Base-by-base conservation (phyloP, 2,329 filamentous ascomycete species). In the Phoma herbarum region DNA sequence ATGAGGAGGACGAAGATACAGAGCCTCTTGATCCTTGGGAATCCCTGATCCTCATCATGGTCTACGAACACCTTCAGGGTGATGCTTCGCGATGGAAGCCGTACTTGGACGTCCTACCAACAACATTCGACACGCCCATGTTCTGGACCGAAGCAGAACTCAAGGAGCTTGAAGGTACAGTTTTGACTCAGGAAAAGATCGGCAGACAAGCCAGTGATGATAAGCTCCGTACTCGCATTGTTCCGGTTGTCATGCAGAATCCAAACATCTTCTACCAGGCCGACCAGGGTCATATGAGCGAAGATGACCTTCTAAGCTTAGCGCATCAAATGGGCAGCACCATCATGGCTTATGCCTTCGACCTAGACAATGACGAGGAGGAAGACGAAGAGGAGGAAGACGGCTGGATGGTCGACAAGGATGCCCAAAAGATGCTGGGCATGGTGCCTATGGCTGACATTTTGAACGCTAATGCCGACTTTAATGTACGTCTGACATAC, bases 361-460 rank as follows among this genome's bases (percentile, higher is more conserved):
- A 70, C 25, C 57, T 70, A 3, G 66, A 66, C 1, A 62, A 66
- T 10, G 60, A 63, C 4, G 55, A 60, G 4, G 67, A 68, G 2
- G 49, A 66, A 5, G 52, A 54, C 0, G 66, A 70, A 10, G 61
- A 64, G 4, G 67, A 65, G 14, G 67, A 70, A 26, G 67, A 70
- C 16, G 67, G 67, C 7, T 70, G 67, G 67, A 50, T 67, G 1
- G 63, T 68, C 23, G 67, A 70, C n/a, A 65, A 56, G 4, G 67
- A 70, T 12, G 67, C 63, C 8, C 63, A 59, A 10, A 65, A 57
- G 9, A 64, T 67, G 46, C 57, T 70, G 3, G 67, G 67, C 2
- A 70, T 70, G 67, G 67, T 68, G 18, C 67, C 67, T 1, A 70
- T 70, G 67, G 67, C 67, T 8, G 67, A 70, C 8, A 62, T 68